A percentile compares a stretch with the other conserved stretches of the same genome.
Evolutionary conservation across 192 early-diverging fungal genomes (phyloP).

Genomic region (Coemansia biformis): DNA sequence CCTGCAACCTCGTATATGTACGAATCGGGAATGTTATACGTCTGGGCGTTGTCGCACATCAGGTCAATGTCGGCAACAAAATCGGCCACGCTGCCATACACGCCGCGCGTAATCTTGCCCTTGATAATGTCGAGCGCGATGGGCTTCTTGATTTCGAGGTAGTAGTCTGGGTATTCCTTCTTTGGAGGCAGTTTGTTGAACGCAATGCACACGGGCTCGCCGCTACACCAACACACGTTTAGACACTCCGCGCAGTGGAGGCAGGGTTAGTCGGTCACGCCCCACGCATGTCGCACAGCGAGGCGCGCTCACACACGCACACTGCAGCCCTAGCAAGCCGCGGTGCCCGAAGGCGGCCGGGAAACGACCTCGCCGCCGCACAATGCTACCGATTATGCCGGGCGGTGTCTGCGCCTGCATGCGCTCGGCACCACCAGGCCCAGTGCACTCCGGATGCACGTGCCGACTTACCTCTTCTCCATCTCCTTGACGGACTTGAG

Average conservation of each 20-base stretch:
- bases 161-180: constrained; percentile 84
- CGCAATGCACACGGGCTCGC: constrained; percentile 32
- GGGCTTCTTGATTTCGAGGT: constrained; percentile 78
- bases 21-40: constrained; percentile 67
- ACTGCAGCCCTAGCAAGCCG: too few relatives aligned
- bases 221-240: constrained; percentile 15
- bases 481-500: constrained; percentile 42
- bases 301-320: too few relatives aligned
- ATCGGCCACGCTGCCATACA: constrained; percentile 58
- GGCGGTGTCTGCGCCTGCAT: too few relatives aligned
- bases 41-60: constrained; percentile 90
- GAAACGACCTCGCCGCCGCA: too few relatives aligned
- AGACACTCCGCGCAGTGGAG: too few relatives aligned
- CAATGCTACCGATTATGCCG: too few relatives aligned
- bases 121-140: constrained; percentile 89
- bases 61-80: constrained; percentile 77
- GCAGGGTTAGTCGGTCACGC: too few relatives aligned
- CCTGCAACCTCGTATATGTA: constrained; percentile 44
- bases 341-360: too few relatives aligned
- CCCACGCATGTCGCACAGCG: too few relatives aligned
- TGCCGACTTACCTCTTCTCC: constrained; percentile 40
- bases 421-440: too few relatives aligned
- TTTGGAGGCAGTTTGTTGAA: constrained; percentile 63
- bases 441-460: neutral
- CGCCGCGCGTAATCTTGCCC: constrained; percentile 61